These are phyloP conservation scores for Pseudogymnoascus sp. DNA, from an alignment of 2,329 filamentous ascomycete species.

Conservation along the genomic window DNA sequence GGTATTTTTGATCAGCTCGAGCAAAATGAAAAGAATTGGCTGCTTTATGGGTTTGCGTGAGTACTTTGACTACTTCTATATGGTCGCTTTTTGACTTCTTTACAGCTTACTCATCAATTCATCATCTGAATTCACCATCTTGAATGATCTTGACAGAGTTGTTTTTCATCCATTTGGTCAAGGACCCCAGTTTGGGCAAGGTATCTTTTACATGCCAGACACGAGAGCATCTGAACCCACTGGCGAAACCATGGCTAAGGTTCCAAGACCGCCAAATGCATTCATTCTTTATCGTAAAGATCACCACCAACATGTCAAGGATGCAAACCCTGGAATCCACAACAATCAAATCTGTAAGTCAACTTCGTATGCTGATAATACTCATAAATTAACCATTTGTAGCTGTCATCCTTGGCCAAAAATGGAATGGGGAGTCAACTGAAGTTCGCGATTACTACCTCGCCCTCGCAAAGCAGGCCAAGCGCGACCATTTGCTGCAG, in stretches of 20 bases:
- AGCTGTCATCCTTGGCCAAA: constrained; percentile 10
- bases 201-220: neutral
- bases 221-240: neutral
- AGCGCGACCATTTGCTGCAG: constrained; percentile 12
- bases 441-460: constrained; percentile 10
- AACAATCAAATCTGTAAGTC: constrained; percentile 38
- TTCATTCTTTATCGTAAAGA: constrained; percentile 37
- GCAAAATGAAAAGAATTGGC: neutral
- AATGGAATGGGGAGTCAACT: constrained; percentile 10
- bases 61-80: neutral
- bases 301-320: constrained; percentile 29
- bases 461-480: constrained; percentile 3
- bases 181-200: neutral
- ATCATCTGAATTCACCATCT: neutral
- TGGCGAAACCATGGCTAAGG: constrained; percentile 15
- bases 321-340: constrained; percentile 28
- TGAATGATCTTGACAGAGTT: neutral
- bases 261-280: constrained; percentile 34
- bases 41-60: neutral
- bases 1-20: neutral
- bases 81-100: neutral
- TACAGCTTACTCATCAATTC: neutral
- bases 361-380: neutral
- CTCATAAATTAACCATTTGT: neutral
- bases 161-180: neutral